Conservation (phyloP, 345 rosid genomes). For the Aquilaria sinensis region DNA sequence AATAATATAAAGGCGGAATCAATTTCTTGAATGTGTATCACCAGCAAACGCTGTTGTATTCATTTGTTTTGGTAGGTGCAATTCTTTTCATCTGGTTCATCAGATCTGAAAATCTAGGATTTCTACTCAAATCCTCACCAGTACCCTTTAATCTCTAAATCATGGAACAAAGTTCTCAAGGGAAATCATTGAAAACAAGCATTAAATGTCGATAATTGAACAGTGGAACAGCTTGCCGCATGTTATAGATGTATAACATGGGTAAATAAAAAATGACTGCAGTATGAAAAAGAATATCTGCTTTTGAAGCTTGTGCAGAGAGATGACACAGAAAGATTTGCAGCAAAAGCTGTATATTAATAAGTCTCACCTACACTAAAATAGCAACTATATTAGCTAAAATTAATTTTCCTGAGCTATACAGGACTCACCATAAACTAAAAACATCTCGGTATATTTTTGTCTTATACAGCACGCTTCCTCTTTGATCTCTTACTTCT, state of each 20-base stretch:
- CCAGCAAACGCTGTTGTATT: too few relatives aligned
- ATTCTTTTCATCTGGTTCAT: too few relatives aligned
- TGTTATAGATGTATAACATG: too few relatives aligned
- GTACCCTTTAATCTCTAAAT: too few relatives aligned
- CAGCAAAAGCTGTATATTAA: constrained; percentile 19
- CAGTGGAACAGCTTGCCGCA: not conserved
- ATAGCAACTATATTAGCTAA: constrained; percentile 31
- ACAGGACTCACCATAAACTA: constrained; percentile 38
- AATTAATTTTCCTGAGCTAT: constrained; percentile 24
- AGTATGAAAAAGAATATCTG: not conserved
- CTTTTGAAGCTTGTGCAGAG: constrained; percentile 5
- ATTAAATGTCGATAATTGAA: not conserved
- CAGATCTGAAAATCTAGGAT: too few relatives aligned
- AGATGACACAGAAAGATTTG: constrained; percentile 13
- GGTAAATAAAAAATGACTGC: not conserved
- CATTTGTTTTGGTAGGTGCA: too few relatives aligned
- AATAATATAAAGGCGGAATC: too few relatives aligned
- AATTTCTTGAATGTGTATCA: too few relatives aligned
- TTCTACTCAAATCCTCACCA: too few relatives aligned
- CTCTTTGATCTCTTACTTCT: constrained; percentile 88
- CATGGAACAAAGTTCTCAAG: not conserved
- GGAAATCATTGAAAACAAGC: not conserved
- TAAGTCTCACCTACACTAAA: constrained; percentile 24
- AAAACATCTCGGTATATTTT: constrained; percentile 18
- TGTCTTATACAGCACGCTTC: constrained; percentile 65